phyloP scores from a whole-genome alignment of 179 eudicot species.

The Corrigiola litoralis region DNA sequence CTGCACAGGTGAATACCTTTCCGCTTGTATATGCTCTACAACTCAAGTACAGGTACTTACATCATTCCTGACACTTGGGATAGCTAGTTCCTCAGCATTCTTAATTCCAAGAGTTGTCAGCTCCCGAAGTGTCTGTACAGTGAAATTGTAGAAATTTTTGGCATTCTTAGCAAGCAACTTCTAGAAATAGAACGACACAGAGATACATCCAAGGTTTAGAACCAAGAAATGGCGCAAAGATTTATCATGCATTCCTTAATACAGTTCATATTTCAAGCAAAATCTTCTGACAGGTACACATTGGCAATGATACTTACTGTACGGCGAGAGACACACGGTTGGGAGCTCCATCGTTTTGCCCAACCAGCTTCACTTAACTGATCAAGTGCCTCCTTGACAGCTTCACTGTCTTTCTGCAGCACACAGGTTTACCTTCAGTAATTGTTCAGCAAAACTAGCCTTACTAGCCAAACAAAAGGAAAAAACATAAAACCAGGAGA shows the following conservation, averaged over 20 bases:
- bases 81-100: constrained; percentile 91
- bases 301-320: constrained; percentile 45
- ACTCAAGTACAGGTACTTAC: constrained; percentile 41
- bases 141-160: constrained; percentile 5
- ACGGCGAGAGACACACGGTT: constrained; percentile 85
- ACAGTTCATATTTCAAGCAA: not conserved
- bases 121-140: constrained; percentile 78
- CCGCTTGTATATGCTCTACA: not conserved
- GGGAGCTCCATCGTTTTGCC: constrained; percentile 95
- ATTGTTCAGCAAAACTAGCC: not conserved
- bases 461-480: too few species aligned
- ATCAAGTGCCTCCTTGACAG: constrained; percentile 88
- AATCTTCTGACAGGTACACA: not conserved
- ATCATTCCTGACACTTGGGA: constrained; percentile 92
- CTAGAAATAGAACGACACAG: too few species aligned
- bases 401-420: constrained; percentile 83
- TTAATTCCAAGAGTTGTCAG: constrained; percentile 87
- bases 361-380: constrained; percentile 79
- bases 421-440: constrained; percentile 5
- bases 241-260: not conserved
- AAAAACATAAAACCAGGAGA: not conserved
- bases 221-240: too few species aligned
- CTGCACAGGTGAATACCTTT: not conserved
- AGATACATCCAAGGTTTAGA: too few species aligned
- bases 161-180: not conserved